Percentiles rank a stretch among this genome's conserved stretches.
Evolutionary conservation across 2,329 filamentous ascomycete genomes (phyloP).

Genomic region (Penicillium italicum): DNA sequence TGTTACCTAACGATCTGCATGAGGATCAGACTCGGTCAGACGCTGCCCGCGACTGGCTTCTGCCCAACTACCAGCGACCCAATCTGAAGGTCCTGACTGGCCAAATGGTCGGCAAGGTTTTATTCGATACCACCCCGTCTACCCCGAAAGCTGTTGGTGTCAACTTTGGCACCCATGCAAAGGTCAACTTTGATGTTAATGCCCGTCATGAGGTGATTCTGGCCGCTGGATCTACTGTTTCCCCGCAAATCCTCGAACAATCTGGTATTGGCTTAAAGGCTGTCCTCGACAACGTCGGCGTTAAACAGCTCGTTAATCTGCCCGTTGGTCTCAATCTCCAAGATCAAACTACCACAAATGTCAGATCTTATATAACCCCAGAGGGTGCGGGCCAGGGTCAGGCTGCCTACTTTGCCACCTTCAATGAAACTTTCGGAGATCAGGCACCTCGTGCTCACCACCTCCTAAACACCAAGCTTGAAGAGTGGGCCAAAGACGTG

Average conservation of each 20-base stretch:
- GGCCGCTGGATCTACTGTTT: constrained; percentile 27
- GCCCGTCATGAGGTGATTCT: constrained; percentile 28
- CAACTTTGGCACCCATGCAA: constrained; percentile 25
- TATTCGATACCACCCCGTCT: constrained; percentile 11
- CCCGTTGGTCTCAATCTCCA: constrained; percentile 32
- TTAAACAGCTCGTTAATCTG: constrained; percentile 23
- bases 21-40: constrained; percentile 27
- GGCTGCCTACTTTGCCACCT: constrained; percentile 28
- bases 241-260: constrained; percentile 27
- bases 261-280: constrained; percentile 28
- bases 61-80: constrained; percentile 22
- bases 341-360: constrained; percentile 28
- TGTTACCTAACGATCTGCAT: constrained; percentile 27
- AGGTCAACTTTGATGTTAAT: constrained; percentile 19
- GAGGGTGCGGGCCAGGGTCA: constrained; percentile 24
- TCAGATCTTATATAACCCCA: constrained; percentile 11
- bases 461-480: constrained; percentile 25
- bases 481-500: constrained; percentile 26
- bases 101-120: constrained; percentile 25
- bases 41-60: constrained; percentile 28
- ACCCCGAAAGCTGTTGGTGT: constrained; percentile 21
- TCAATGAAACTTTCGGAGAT: constrained; percentile 27
- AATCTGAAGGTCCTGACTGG: constrained; percentile 26
- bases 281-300: constrained; percentile 14
- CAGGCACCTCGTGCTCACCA: constrained; percentile 13